A percentile compares a stretch with the other conserved stretches of the same genome.
phyloP scores from a whole-genome alignment of 345 rosid species.

The Camelina hispida region DNA sequence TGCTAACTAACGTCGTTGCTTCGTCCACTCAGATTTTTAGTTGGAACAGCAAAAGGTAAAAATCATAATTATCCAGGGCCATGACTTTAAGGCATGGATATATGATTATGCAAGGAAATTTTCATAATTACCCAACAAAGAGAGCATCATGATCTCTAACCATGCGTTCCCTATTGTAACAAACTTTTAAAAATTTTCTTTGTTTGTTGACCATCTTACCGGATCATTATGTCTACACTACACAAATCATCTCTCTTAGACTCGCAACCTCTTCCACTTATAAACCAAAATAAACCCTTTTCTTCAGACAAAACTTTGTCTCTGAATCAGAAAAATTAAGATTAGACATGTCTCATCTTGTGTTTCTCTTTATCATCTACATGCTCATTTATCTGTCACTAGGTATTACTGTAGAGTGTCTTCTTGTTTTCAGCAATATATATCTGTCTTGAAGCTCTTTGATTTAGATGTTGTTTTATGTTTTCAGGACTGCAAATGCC shows the following conservation, averaged over 20 bases:
- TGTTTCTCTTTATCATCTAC: slow-evolving; percentile 29
- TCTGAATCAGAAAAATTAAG: slow-evolving; percentile 10
- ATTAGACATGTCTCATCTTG: slow-evolving; percentile 34
- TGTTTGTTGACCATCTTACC: slow-evolving; percentile 27
- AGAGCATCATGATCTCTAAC: slow-evolving; percentile 43
- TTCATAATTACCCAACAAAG: slow-evolving; percentile 41
- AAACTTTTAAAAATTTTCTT: slow-evolving; percentile 23
- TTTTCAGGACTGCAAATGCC: slow-evolving; percentile 55
- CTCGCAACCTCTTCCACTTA: slow-evolving; percentile 34
- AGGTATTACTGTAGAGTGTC: slow-evolving; percentile 21
- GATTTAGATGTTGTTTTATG: not conserved
- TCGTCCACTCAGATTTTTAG: slow-evolving; percentile 40
- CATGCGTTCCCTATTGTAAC: slow-evolving; percentile 36
- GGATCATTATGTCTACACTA: slow-evolving; percentile 40
- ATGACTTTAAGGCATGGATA: slow-evolving; percentile 33
- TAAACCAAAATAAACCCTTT: slow-evolving; percentile 31
- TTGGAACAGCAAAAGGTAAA: slow-evolving; percentile 35
- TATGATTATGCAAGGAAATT: slow-evolving; percentile 32
- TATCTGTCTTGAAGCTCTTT: not conserved
- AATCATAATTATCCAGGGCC: slow-evolving; percentile 28
- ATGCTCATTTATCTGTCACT: slow-evolving; percentile 28
- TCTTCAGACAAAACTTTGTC: slow-evolving; percentile 15
- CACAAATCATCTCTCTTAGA: slow-evolving; percentile 21
- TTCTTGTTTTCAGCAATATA: slow-evolving; percentile 1
- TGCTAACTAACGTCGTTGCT: slow-evolving; percentile 16